Percentiles rank a stretch among this genome's conserved stretches.
Conservation (phyloP, 2,329 filamentous ascomycete genomes). For the Myriangium duriaei region DNA sequence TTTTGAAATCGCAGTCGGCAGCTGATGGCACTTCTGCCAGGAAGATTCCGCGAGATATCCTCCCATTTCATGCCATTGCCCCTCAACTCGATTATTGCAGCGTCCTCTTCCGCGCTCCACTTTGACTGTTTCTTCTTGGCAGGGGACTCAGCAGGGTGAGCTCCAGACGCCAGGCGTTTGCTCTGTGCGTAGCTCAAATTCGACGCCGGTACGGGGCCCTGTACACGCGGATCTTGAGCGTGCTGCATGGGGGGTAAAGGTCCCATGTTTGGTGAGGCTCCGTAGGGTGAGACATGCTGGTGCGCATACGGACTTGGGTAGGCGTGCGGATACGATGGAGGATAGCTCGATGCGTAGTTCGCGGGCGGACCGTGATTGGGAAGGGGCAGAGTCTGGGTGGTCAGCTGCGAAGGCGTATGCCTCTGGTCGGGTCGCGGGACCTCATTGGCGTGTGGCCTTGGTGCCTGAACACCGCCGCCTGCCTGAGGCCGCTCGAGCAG, state of each 20-base stretch:
- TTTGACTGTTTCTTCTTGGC: slow-evolving; percentile 95
- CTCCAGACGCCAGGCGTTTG: slow-evolving; percentile 31
- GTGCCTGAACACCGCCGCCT: slow-evolving; percentile 7
- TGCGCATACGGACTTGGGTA: slow-evolving; percentile 8
- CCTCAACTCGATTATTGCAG: slow-evolving; percentile 82
- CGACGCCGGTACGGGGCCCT: slow-evolving; percentile 30
- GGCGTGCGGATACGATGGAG: slow-evolving; percentile 9
- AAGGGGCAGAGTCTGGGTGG: slow-evolving; percentile 10
- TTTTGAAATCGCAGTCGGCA: slow-evolving; percentile 95
- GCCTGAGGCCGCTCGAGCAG: slow-evolving; percentile 62
- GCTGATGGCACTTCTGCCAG: slow-evolving; percentile 84
- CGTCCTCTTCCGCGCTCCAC: slow-evolving; percentile 88
- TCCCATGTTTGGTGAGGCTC: slow-evolving; percentile 6
- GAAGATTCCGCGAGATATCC: slow-evolving; percentile 84
- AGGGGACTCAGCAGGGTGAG: slow-evolving; percentile 46
- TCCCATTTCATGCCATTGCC: slow-evolving; percentile 97
- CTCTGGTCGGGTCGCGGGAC: slow-evolving; percentile 7
- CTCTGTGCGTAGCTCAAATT: slow-evolving; percentile 15
- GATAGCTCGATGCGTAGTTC: slow-evolving; percentile 1
- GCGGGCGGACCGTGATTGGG: slow-evolving; percentile 4
- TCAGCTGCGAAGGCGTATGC: slow-evolving; percentile 5
- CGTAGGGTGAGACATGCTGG: slow-evolving; percentile 6
- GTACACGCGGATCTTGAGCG: slow-evolving; percentile 16
- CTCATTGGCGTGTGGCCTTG: slow-evolving; percentile 13
- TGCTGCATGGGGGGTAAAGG: slow-evolving; percentile 17